phyloP scores from a whole-genome alignment of 805 yeast species.

The Nakazawaea wyomingensis region DNA sequence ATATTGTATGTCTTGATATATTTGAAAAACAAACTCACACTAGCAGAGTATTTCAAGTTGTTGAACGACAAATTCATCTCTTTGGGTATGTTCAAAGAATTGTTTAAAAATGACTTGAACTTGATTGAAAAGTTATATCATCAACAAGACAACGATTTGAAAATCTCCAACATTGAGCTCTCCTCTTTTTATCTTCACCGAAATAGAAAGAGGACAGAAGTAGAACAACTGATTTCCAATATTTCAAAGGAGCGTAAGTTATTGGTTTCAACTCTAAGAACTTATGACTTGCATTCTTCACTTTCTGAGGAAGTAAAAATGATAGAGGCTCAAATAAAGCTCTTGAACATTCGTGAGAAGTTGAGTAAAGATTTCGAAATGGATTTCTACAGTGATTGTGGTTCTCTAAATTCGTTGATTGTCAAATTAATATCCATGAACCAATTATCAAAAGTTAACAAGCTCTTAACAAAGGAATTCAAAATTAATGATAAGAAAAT shows the following conservation, averaged over 20 bases:
- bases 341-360: constrained; percentile 39
- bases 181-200: constrained; percentile 11
- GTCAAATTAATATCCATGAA: constrained; percentile 37
- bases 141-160: constrained; percentile 56
- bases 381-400: constrained; percentile 30
- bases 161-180: constrained; percentile 38
- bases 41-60: constrained; percentile 65
- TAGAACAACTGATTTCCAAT: constrained; percentile 18
- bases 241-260: constrained; percentile 19
- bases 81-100: constrained; percentile 30
- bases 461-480: constrained; percentile 42
- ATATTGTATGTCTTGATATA: constrained; percentile 51
- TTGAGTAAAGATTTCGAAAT: constrained; percentile 36
- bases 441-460: constrained; percentile 46
- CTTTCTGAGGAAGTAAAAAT: constrained; percentile 30
- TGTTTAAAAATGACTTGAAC: constrained; percentile 28
- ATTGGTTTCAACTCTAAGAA: constrained; percentile 24
- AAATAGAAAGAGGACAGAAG: not conserved
- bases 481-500: constrained; percentile 53
- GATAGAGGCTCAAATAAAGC: constrained; percentile 38
- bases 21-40: constrained; percentile 48
- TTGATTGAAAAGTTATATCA: constrained; percentile 50
- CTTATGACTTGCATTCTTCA: constrained; percentile 28
- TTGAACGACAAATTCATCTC: constrained; percentile 45
- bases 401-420: constrained; percentile 46